Evolutionary conservation across 2,329 filamentous ascomycete genomes (phyloP), one percentile per base, ranked within the genome.

Genomic region (Diplodia scrobiculata): DNA sequence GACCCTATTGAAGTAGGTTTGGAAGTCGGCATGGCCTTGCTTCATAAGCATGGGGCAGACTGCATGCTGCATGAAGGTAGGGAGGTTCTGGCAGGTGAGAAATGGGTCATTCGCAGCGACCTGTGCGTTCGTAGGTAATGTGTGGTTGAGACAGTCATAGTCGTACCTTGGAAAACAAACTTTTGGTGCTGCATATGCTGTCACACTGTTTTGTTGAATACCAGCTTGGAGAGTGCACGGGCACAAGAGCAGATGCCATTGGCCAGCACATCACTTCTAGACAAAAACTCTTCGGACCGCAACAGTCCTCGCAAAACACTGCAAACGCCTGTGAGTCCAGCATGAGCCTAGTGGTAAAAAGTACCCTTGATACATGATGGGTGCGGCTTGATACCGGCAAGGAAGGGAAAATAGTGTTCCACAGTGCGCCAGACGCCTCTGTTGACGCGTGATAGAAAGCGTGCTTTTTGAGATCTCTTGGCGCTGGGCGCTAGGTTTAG

Each of bases 41-140:
- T 97, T 68, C 94, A 97, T 78, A 91, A 91, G 69, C 94, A 97
- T 78, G 93, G 94, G 0, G 86, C 91, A 70, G 90, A 94, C 69
- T 97, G 94, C 78, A 85, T 97, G 80, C 79, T 97, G 73, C 93
- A 97, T 77, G 92, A 97, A 77, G 92, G 92, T 0, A 84, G 86
- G 66, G 88, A 96, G 74, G 92, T 97, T 0, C 84, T 80, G 1
- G 83, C 84, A 50, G 92, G 92, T 10, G 91, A 96, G 79, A 97
- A 97, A 78, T 97, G 92, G 92, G 88, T 97, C 67, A 84, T 97
- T 67, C 83, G 92, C 70, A 96, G 90, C 69, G 93, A 97, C 80
- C 78, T 97, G 50, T 91, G 89, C 72, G 83, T 92, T 14, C 82
- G 77, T 69, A 80, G 84, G 68, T 87, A 63, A 32, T 3, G 21